Evolutionary conservation across 2,329 filamentous ascomycete genomes (phyloP).

Genomic region (Zelopaecilomyces penicillatus): DNA sequence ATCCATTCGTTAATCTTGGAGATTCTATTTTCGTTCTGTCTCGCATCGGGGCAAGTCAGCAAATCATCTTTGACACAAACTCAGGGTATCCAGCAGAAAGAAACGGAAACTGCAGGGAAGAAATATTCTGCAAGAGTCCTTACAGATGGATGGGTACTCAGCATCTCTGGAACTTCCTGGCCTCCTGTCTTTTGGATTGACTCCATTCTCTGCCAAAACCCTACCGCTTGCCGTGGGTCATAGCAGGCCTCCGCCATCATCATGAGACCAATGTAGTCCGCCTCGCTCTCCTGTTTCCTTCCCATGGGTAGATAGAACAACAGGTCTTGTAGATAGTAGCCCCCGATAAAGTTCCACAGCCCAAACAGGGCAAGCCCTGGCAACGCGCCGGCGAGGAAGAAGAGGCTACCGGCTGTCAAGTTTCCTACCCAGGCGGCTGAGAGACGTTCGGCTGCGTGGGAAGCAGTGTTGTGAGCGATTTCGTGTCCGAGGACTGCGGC

Average conservation of each 20-base stretch:
- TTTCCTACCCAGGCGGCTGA: conserved; percentile 45
- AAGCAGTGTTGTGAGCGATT: conserved; percentile 67
- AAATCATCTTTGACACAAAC: not conserved
- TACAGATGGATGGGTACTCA: conserved; percentile 69
- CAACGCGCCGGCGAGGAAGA: conserved; percentile 38
- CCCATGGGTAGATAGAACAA: conserved; percentile 61
- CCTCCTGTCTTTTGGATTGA: conserved; percentile 27
- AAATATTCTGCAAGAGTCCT: conserved; percentile 15
- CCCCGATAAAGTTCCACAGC: conserved; percentile 35
- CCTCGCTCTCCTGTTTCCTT: conserved; percentile 65
- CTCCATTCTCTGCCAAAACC: conserved; percentile 62
- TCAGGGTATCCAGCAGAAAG: not conserved
- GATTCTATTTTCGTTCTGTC: conserved; percentile 52
- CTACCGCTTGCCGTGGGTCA: conserved; percentile 57
- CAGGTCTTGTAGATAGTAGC: conserved; percentile 45
- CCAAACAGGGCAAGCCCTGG: conserved; percentile 31
- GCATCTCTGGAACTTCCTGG: conserved; percentile 56
- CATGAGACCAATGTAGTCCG: conserved; percentile 72
- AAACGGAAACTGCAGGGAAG: not conserved
- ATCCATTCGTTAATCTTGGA: conserved; percentile 58
- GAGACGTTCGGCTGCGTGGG: conserved; percentile 57
- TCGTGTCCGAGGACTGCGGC: conserved; percentile 73
- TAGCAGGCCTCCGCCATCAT: conserved; percentile 79
- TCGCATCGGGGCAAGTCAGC: not conserved
- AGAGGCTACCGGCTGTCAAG: conserved; percentile 40